Conservation (phyloP, 2,329 filamentous ascomycete genomes). For the Claviceps purpurea region DNA sequence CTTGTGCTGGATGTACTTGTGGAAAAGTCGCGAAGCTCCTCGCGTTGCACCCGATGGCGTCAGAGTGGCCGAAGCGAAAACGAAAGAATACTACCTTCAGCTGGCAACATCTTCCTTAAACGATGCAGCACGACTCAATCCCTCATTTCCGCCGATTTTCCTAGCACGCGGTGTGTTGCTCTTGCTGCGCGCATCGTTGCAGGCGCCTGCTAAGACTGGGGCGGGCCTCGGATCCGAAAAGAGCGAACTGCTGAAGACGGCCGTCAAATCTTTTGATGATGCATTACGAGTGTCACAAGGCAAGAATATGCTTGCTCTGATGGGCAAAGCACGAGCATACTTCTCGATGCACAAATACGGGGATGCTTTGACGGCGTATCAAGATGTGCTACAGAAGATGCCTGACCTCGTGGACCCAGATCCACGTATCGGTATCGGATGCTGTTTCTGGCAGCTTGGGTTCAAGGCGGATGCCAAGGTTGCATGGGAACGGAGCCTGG, state of each 20-base stretch:
- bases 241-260: conserved; percentile 68
- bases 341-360: conserved; percentile 79
- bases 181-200: conserved; percentile 74
- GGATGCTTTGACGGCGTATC: conserved; percentile 73
- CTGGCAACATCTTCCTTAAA: conserved; percentile 85
- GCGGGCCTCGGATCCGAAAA: conserved; percentile 58
- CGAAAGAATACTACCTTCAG: conserved; percentile 87
- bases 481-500: conserved; percentile 80
- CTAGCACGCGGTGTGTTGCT: conserved; percentile 82
- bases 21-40: conserved; percentile 73
- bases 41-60: conserved; percentile 48
- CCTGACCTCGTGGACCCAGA: conserved; percentile 85
- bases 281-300: conserved; percentile 72
- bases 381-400: conserved; percentile 74
- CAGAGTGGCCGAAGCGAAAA: conserved; percentile 59
- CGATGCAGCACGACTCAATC: conserved; percentile 88
- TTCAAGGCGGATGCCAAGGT: conserved; percentile 84
- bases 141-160: conserved; percentile 80
- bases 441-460: conserved; percentile 92
- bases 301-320: conserved; percentile 80
- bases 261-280: conserved; percentile 89
- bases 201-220: conserved; percentile 57
- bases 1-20: conserved; percentile 81
- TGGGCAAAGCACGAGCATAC: conserved; percentile 77
- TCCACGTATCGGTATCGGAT: conserved; percentile 88